Evolutionary conservation across 2,329 filamentous ascomycete genomes (phyloP).

Genomic region (Colletotrichum musae): DNA sequence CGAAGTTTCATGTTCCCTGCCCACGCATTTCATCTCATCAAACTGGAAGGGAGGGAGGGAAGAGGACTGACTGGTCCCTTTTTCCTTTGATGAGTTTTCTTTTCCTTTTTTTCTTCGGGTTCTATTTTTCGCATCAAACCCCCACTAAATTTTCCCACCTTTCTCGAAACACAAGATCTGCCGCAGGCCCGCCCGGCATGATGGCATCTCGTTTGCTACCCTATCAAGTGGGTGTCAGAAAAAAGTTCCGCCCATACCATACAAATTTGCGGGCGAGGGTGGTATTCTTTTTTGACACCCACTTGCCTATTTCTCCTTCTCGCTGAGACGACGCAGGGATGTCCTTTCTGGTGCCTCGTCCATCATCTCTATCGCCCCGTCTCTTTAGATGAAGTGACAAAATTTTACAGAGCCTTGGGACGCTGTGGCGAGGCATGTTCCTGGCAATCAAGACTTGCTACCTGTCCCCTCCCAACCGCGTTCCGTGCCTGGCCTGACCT

Average conservation of each 20-base stretch:
- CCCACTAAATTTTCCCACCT: conserved; percentile 24
- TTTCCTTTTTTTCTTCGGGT: conserved; percentile 3
- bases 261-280: too few relatives aligned
- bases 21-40: conserved; percentile 31
- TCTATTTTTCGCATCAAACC: conserved; percentile 34
- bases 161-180: conserved; percentile 40
- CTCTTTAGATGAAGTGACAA: conserved; percentile 25
- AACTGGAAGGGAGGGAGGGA: conserved; percentile 4
- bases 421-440: conserved; percentile 22
- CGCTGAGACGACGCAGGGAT: conserved; percentile 1
- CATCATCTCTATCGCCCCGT: conserved; percentile 19
- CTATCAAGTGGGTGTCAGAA: too few relatives aligned
- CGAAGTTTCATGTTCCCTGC: conserved; percentile 40
- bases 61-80: neutral
- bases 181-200: conserved; percentile 31
- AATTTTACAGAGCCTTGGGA: neutral
- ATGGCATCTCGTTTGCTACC: conserved; percentile 11
- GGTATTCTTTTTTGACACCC: too few relatives aligned
- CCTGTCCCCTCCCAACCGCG: neutral
- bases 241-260: too few relatives aligned
- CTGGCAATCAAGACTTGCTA: neutral
- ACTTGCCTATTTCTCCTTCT: neutral
- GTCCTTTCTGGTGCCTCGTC: conserved; percentile 4
- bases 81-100: neutral
- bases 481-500: neutral